Evolutionary conservation across 1,139 yeast species (phyloP).

Genomic region (Candida anutae): DNA sequence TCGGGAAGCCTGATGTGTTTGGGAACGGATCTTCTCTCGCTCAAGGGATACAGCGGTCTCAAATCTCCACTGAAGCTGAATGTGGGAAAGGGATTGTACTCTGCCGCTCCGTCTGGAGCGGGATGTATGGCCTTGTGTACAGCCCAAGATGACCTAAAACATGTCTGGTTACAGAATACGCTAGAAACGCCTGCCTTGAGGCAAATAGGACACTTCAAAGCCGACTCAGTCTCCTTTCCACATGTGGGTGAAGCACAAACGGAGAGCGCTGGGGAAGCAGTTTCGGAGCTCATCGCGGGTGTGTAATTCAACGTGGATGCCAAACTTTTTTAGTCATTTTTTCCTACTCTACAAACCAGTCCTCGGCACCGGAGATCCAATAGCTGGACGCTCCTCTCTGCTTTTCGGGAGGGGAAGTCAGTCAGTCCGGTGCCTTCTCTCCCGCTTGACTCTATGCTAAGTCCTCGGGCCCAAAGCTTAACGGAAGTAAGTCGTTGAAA

Average conservation of each 20-base stretch:
- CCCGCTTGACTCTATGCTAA: too few relatives aligned
- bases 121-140: conserved; percentile 46
- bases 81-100: conserved; percentile 83
- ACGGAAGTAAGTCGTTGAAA: conserved; percentile 64
- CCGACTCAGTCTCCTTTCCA: conserved; percentile 69
- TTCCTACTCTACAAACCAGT: too few relatives aligned
- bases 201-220: conserved; percentile 87
- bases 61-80: conserved; percentile 67
- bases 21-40: conserved; percentile 65
- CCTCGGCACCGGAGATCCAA: too few relatives aligned
- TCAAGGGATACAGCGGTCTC: conserved; percentile 75
- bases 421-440: too few relatives aligned
- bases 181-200: conserved; percentile 57
- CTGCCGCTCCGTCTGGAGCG: conserved; percentile 33
- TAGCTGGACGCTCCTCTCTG: too few relatives aligned
- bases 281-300: conserved; percentile 1
- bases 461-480: conserved; percentile 82
- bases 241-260: conserved; percentile 73
- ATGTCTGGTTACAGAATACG: conserved; percentile 75
- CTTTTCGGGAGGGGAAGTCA: too few relatives aligned
- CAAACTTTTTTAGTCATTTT: not conserved
- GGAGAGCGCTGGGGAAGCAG: conserved; percentile 11
- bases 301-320: too few relatives aligned
- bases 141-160: conserved; percentile 74
- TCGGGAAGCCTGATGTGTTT: conserved; percentile 72